Percentiles rank a stretch among this genome's conserved stretches.
Conservation (phyloP, 495 filamentous ascomycete genomes). For the Penicillium maclennaniae region DNA sequence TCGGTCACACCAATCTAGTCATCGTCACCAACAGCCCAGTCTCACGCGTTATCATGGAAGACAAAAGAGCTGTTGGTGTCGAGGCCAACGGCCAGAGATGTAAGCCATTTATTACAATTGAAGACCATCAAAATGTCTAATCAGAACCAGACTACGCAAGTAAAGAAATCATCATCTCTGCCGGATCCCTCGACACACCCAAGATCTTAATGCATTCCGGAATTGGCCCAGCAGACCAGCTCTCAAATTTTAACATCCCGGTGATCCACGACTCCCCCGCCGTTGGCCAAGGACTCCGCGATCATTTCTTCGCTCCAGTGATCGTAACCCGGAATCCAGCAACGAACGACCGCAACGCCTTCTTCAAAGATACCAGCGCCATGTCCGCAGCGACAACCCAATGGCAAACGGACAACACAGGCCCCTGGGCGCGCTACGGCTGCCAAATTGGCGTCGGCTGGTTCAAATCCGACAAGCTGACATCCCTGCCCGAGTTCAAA, state of each 20-base stretch:
- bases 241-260: constrained; percentile 22
- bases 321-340: constrained; percentile 17
- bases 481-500: constrained; percentile 38
- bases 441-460: constrained; percentile 49
- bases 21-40: constrained; percentile 48
- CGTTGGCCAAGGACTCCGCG: constrained; percentile 28
- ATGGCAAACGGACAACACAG: constrained; percentile 45
- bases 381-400: constrained; percentile 39
- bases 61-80: constrained; percentile 50
- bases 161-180: constrained; percentile 46
- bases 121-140: not conserved
- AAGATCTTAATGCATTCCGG: constrained; percentile 48
- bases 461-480: constrained; percentile 48
- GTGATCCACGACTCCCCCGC: constrained; percentile 24
- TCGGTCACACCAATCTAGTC: constrained; percentile 46
- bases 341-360: constrained; percentile 22
- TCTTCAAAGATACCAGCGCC: constrained; percentile 23
- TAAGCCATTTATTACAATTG: too few relatives aligned
- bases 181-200: constrained; percentile 44
- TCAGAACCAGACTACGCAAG: constrained; percentile 12
- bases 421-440: constrained; percentile 35
- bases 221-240: constrained; percentile 24
- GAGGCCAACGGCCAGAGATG: constrained; percentile 34
- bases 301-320: constrained; percentile 25
- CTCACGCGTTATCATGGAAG: constrained; percentile 48